Percentiles rank a stretch among this genome's conserved stretches.
Evolutionary conservation across 306 rosid species (phyloP).

Genomic region (Aeschynomene evenia): DNA sequence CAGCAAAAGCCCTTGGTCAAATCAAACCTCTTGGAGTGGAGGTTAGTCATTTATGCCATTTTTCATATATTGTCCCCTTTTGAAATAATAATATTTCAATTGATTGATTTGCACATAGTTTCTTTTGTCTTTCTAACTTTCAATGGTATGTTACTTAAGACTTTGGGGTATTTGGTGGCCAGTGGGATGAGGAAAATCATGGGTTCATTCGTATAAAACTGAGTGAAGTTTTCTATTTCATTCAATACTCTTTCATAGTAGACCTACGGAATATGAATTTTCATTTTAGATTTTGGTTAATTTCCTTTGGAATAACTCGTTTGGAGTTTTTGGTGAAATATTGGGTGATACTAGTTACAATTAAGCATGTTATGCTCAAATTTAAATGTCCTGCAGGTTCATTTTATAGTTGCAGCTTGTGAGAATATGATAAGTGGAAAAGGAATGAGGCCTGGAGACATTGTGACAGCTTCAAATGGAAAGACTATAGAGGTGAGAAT

Average conservation of each 20-base stretch:
- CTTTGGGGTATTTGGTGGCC: slow-evolving; percentile 7
- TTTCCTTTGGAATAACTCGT: background rate
- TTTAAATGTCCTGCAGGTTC: slow-evolving; percentile 59
- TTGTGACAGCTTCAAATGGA: slow-evolving; percentile 98
- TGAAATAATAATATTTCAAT: background rate
- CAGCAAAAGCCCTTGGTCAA: slow-evolving; percentile 96
- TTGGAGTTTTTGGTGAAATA: background rate
- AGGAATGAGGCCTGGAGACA: slow-evolving; percentile 98
- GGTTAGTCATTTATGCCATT: slow-evolving; percentile 47
- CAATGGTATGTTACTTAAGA: background rate
- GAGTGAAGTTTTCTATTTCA: background rate
- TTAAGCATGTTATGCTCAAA: background rate
- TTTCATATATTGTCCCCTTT: background rate
- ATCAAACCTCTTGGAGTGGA: slow-evolving; percentile 96
- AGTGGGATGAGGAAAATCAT: background rate
- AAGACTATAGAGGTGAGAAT: slow-evolving; percentile 89
- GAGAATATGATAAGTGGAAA: slow-evolving; percentile 99
- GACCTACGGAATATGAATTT: slow-evolving; percentile 20
- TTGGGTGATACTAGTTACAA: slow-evolving; percentile 3
- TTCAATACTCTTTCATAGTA: background rate
- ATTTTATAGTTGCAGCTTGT: slow-evolving; percentile 96
- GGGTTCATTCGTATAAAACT: background rate
- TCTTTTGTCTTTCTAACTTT: background rate
- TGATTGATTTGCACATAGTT: background rate
- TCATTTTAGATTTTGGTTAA: slow-evolving; percentile 9